Percentiles rank a stretch among this genome's conserved stretches.
Conservation (phyloP, 768 basidiomycete genomes). For the Pholiota microspora region DNA sequence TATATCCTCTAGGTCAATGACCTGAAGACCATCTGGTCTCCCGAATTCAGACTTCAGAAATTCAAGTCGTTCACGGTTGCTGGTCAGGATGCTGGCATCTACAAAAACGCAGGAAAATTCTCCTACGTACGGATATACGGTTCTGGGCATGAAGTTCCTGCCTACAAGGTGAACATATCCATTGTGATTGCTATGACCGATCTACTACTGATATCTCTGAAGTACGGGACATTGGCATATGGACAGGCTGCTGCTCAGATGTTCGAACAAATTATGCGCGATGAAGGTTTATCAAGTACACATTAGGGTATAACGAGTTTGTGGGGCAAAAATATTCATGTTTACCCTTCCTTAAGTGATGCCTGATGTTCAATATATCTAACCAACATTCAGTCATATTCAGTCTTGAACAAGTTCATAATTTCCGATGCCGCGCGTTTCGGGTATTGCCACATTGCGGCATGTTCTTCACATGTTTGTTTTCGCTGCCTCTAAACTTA, state of each 20-base stretch:
- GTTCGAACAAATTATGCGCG: conserved; percentile 41
- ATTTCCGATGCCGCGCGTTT: too few species aligned
- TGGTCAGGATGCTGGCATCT: conserved; percentile 48
- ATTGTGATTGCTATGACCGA: too few species aligned
- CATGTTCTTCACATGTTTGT: too few species aligned
- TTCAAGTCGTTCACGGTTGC: conserved; percentile 50
- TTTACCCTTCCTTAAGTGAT: too few species aligned
- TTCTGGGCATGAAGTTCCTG: conserved; percentile 48
- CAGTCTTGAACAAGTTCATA: too few species aligned
- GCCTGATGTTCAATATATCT: too few species aligned
- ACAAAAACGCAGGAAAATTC: conserved; percentile 57
- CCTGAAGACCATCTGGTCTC: conserved; percentile 44
- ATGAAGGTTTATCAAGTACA: conserved; percentile 19
- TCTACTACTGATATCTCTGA: neutral
- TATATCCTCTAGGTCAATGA: conserved; percentile 35
- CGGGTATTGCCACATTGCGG: too few species aligned
- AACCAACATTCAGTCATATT: too few species aligned
- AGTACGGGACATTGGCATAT: conserved; percentile 31
- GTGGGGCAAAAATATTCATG: neutral
- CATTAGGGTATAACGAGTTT: neutral
- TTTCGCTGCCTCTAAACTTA: neutral
- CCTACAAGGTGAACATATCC: conserved; percentile 33
- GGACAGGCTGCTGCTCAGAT: conserved; percentile 44
- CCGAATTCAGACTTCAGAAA: conserved; percentile 36
- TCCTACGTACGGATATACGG: conserved; percentile 53